These are phyloP conservation scores for Torrubiella hemipterigena DNA, from an alignment of 2,329 filamentous ascomycete genomes.

Conservation along the genomic window DNA sequence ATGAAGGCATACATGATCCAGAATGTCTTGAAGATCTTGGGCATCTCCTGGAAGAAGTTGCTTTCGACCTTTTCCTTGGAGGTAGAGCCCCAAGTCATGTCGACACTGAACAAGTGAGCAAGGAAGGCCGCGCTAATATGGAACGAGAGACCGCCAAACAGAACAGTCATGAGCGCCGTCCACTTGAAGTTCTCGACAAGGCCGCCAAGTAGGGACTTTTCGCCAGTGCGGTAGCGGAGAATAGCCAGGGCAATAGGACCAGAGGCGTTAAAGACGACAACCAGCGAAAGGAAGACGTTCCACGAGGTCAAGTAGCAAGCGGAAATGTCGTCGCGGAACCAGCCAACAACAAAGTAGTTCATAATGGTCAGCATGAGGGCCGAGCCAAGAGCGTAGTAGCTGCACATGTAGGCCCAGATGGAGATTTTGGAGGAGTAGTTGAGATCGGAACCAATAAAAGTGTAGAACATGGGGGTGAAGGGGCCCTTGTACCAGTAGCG, in stretches of 20 bases:
- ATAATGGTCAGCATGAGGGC: constrained; percentile 53
- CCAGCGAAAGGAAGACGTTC: constrained; percentile 49
- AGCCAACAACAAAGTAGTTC: constrained; percentile 63
- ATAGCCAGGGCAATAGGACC: constrained; percentile 50
- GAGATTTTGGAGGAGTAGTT: constrained; percentile 56
- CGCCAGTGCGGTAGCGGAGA: constrained; percentile 48
- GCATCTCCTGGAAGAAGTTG: constrained; percentile 44
- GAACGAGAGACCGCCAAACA: constrained; percentile 30
- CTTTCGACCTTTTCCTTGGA: constrained; percentile 45
- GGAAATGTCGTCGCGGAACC: constrained; percentile 55
- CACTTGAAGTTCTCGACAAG: constrained; percentile 42
- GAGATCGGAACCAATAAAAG: constrained; percentile 49
- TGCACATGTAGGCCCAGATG: constrained; percentile 59
- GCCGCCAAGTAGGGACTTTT: constrained; percentile 33
- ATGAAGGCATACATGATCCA: constrained; percentile 34
- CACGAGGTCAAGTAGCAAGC: constrained; percentile 58
- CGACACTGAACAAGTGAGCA: constrained; percentile 28
- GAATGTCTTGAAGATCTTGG: constrained; percentile 42
- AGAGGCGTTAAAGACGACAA: constrained; percentile 52
- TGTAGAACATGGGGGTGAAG: constrained; percentile 52
- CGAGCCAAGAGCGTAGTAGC: constrained; percentile 59
- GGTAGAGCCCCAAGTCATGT: constrained; percentile 41
- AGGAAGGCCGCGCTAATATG: constrained; percentile 29
- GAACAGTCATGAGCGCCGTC: constrained; percentile 40
- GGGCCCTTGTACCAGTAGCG: constrained; percentile 51